These are phyloP conservation scores for Xerocomus potaroensis DNA, from an alignment of 768 basidiomycete species.

Conservation along the genomic window DNA sequence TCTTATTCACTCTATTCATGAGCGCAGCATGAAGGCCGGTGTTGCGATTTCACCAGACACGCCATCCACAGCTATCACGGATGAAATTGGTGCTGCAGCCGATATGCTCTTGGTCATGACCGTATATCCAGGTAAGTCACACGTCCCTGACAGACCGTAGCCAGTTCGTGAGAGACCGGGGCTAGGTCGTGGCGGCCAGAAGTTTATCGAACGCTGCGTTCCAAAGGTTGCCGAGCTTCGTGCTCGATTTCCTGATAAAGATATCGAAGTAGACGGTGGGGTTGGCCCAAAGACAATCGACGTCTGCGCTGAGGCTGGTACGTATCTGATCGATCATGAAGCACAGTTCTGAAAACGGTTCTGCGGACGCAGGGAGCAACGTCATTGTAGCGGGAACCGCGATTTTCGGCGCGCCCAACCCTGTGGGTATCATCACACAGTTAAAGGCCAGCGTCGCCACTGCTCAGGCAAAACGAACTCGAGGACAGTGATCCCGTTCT, in stretches of 20 bases:
- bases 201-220: constrained; percentile 90
- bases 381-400: constrained; percentile 98
- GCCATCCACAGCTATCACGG: constrained; percentile 80
- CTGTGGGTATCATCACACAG: constrained; percentile 69
- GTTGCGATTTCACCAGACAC: constrained; percentile 97
- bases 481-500: constrained; percentile 3
- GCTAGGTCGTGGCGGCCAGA: constrained; percentile 89
- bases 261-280: constrained; percentile 98
- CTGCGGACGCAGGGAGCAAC: constrained; percentile 69
- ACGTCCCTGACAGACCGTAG: not conserved
- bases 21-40: constrained; percentile 87
- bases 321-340: constrained; percentile 6
- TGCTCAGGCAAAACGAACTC: constrained; percentile 50
- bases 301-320: constrained; percentile 86
- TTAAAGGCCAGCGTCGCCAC: constrained; percentile 68
- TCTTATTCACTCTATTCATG: constrained; percentile 78
- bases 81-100: constrained; percentile 74
- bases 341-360: not conserved
- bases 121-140: constrained; percentile 74
- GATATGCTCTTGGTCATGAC: constrained; percentile 99
- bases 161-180: constrained; percentile 1
- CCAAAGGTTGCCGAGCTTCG: constrained; percentile 92
- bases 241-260: constrained; percentile 84
- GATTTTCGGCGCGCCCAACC: constrained; percentile 79
- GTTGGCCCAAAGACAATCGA: constrained; percentile 89